phyloP scores from a whole-genome alignment of 108 stramenopile genomes.

The Skeletonema tropicum region DNA sequence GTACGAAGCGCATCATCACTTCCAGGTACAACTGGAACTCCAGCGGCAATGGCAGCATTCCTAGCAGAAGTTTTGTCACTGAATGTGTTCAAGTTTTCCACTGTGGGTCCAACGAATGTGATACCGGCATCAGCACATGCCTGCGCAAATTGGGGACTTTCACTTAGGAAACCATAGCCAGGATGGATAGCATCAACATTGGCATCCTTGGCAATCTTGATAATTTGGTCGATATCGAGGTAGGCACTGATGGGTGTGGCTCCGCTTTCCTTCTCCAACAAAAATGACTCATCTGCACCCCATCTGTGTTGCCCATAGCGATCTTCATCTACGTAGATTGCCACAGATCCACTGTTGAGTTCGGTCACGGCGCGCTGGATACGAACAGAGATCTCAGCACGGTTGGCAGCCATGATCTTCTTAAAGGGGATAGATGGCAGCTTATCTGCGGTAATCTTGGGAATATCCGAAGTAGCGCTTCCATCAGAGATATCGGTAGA shows the following conservation, averaged over 20 bases:
- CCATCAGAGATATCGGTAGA: neutral
- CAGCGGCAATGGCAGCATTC: constrained; percentile 70
- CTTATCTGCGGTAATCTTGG: constrained; percentile 9
- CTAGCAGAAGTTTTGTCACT: constrained; percentile 90
- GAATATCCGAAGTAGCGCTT: neutral
- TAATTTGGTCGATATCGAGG: constrained; percentile 75
- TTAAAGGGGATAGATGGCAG: constrained; percentile 41
- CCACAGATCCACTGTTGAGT: constrained; percentile 79
- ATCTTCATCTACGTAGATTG: constrained; percentile 89
- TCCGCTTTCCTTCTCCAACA: constrained; percentile 52
- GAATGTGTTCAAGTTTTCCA: constrained; percentile 79
- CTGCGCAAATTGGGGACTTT: constrained; percentile 81
- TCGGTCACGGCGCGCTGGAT: constrained; percentile 93
- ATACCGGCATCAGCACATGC: constrained; percentile 77
- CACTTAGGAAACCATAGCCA: constrained; percentile 85
- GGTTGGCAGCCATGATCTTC: constrained; percentile 86
- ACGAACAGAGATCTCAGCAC: constrained; percentile 94
- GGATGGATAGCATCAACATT: constrained; percentile 92
- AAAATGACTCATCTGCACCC: constrained; percentile 86
- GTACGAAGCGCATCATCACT: constrained; percentile 52
- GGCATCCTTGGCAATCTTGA: constrained; percentile 72
- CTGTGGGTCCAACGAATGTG: constrained; percentile 88
- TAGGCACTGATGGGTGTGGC: constrained; percentile 85
- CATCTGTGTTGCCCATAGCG: constrained; percentile 92
- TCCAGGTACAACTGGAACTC: constrained; percentile 91